Evolutionary conservation across 176 grass and related monocot genomes (phyloP), one percentile per base, ranked within the genome.

Genomic region (Musa troglodytarum): DNA sequence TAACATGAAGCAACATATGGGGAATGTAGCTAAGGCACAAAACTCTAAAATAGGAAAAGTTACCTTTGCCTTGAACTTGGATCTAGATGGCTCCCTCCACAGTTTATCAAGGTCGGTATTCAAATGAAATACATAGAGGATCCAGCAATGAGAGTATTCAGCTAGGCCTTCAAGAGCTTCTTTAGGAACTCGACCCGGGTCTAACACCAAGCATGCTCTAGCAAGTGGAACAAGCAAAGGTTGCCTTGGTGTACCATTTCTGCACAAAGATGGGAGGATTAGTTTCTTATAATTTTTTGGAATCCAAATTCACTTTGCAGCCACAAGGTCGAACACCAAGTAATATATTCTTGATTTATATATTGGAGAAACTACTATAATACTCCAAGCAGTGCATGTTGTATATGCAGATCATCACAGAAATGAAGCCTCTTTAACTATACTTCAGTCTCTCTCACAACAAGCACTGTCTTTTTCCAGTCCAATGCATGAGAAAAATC

Each of bases 31-130:
- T 61, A 62, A 14, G 67, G 57, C 1, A 50, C 71, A 74, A 83
- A 73, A 53, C 50, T 23, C 29, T 10, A 81, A 43, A 74, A 25
- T 71, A 79, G 59, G 58, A 58, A 66, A 20, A 43, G 19, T 57
- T 65, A 97, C 94, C 82, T 97, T 97, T 21, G 94, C 87, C 68
- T 97, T 97, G 74, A 93, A 59, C 78, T 97, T 97, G 64, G 93
- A 97, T 23, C 90, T 86, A 77, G 83, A 86, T 63, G 89, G 87
- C 23, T 92, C 85, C 64, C 92, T 97, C 93, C 93, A 97, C 55
- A 93, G 81, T 66, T 90, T 97, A 70, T 97, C 90, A 79, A 97
- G 86, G 75, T 93, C 84, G 49, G 94, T 97, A 67, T 97, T 97
- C 26, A 93, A 77, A 83, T 97, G 94, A 77, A 97, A 93, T 19